phyloP scores from a whole-genome alignment of 75 land plant species.

The Selaginella tamariscina region DNA sequence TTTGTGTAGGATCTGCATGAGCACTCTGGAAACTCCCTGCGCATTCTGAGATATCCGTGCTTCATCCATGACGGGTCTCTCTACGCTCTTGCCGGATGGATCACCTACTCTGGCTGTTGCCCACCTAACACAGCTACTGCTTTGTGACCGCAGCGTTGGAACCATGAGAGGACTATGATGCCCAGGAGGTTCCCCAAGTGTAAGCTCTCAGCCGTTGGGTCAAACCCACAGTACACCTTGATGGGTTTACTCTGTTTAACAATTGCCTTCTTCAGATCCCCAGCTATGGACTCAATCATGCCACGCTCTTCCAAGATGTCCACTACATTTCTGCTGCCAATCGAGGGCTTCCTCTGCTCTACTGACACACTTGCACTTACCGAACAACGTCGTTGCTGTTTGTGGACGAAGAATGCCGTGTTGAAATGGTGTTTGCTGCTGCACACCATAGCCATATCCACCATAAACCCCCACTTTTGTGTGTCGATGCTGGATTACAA shows the following conservation, averaged over 20 bases:
- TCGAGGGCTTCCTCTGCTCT: not conserved
- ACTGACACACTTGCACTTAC: slow-evolving; percentile 2
- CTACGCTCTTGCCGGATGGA: slow-evolving; percentile 89
- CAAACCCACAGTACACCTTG: slow-evolving; percentile 91
- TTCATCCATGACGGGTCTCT: slow-evolving; percentile 65
- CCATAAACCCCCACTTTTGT: too few relatives aligned
- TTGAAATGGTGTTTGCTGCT: too few relatives aligned
- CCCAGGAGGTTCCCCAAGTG: slow-evolving; percentile 88
- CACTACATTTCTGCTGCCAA: slow-evolving; percentile 38
- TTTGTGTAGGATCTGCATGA: slow-evolving; percentile 33
- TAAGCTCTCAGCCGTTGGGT: slow-evolving; percentile 88
- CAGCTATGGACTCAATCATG: slow-evolving; percentile 71
- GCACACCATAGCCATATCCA: too few relatives aligned
- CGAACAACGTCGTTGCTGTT: too few relatives aligned
- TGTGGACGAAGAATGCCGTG: too few relatives aligned
- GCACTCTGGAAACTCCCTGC: slow-evolving; percentile 32
- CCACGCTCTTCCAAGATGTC: slow-evolving; percentile 67
- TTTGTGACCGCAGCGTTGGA: slow-evolving; percentile 66
- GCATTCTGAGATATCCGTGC: slow-evolving; percentile 40
- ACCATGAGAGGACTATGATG: slow-evolving; percentile 89
- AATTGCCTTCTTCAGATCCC: slow-evolving; percentile 39
- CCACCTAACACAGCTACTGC: slow-evolving; percentile 83
- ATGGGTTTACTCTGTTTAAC: slow-evolving; percentile 25
- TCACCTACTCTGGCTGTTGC: slow-evolving; percentile 95
- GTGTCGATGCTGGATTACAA: too few relatives aligned